These are phyloP conservation scores for Termitomyces sp. DNA, from an alignment of 768 basidiomycete species.

Conservation along the genomic window DNA sequence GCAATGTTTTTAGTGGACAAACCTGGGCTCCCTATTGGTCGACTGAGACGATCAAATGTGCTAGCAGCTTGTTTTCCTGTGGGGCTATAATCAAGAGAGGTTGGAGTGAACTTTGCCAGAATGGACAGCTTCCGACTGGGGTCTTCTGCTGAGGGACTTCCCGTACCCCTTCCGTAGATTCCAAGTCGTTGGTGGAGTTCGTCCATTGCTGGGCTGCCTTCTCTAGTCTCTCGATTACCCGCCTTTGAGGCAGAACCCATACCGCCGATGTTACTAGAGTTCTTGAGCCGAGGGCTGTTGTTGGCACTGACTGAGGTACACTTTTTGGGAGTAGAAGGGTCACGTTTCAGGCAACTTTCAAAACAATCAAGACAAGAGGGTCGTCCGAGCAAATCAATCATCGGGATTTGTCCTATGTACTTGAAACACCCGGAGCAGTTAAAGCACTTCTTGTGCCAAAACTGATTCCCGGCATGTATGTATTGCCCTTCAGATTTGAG, in stretches of 20 bases:
- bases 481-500: conserved; percentile 76
- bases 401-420: conserved; percentile 66
- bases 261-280: conserved; percentile 38
- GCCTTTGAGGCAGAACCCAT: conserved; percentile 28
- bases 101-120: conserved; percentile 26
- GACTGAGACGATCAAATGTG: conserved; percentile 22
- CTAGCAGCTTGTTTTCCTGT: conserved; percentile 10
- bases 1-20: conserved; percentile 5
- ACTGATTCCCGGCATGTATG: conserved; percentile 59
- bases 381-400: conserved; percentile 78
- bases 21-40: conserved; percentile 9
- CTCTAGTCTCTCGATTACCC: conserved; percentile 29
- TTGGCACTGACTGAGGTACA: conserved; percentile 18
- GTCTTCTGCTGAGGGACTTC: conserved; percentile 50
- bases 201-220: conserved; percentile 56
- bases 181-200: conserved; percentile 60
- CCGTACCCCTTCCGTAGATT: conserved; percentile 45
- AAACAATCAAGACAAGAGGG: conserved; percentile 81
- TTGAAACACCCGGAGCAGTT: conserved; percentile 67
- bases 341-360: conserved; percentile 63
- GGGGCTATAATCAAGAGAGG: conserved; percentile 14
- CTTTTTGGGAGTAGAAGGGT: conserved; percentile 40
- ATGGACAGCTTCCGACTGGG: conserved; percentile 38
- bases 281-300: conserved; percentile 24
- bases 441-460: conserved; percentile 85